Conservation (phyloP, 2,329 filamentous ascomycete genomes). For the Myriosclerotinia scirpicola region DNA sequence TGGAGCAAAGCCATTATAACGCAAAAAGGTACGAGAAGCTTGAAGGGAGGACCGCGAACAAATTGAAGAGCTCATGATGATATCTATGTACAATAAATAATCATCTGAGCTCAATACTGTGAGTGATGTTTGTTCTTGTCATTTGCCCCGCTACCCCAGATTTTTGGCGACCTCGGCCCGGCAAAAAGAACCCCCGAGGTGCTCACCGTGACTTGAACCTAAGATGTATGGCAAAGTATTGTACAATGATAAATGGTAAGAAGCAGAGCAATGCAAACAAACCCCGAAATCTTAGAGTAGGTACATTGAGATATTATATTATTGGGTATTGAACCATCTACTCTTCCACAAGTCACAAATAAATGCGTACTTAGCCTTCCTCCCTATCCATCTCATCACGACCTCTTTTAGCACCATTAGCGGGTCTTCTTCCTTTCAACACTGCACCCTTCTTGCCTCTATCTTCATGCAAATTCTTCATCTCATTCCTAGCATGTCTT, state of each 20-base stretch:
- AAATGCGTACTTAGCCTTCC: conserved; percentile 35
- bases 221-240: neutral
- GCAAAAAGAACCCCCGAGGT: conserved; percentile 9
- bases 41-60: conserved; percentile 24
- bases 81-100: conserved; percentile 4
- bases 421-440: conserved; percentile 52
- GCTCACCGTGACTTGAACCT: neutral
- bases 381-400: conserved; percentile 48
- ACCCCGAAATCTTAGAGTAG: neutral
- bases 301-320: conserved; percentile 16
- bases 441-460: conserved; percentile 51
- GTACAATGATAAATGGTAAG: neutral
- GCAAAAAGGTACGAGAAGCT: conserved; percentile 30
- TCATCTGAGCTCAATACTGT: conserved; percentile 4
- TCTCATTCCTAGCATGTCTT: conserved; percentile 72
- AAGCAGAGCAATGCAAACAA: neutral
- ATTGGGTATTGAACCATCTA: neutral
- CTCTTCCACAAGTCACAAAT: neutral
- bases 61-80: conserved; percentile 28
- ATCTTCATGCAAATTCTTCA: conserved; percentile 77
- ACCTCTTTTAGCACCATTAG: conserved; percentile 48
- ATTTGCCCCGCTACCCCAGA: conserved; percentile 26
- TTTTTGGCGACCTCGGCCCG: conserved; percentile 23
- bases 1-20: conserved; percentile 28
- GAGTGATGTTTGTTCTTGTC: conserved; percentile 7